Conservation (phyloP, 2,329 filamentous ascomycete genomes). For the Beauveria medogensis region DNA sequence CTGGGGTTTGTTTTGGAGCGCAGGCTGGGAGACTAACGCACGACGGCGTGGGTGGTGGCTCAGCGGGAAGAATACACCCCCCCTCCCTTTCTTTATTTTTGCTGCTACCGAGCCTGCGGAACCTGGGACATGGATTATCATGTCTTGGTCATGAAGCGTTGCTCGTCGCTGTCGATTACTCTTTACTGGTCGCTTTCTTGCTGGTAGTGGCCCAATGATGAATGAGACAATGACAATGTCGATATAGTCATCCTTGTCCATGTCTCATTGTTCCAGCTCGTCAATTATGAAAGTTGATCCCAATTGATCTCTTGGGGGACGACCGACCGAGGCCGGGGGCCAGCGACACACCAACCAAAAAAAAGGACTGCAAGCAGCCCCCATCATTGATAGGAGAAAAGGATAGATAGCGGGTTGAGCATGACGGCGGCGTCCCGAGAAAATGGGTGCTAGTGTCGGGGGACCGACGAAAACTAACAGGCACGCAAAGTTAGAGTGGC, state of each 20-base stretch:
- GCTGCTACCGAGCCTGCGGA: background rate
- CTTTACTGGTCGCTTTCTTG: background rate
- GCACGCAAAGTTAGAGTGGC: background rate
- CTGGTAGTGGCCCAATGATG: background rate
- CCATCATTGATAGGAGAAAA: background rate
- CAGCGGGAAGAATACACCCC: background rate
- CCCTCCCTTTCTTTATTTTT: background rate
- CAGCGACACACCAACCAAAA: background rate
- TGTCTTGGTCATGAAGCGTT: background rate
- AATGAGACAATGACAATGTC: slow-evolving; percentile 1
- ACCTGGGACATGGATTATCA: background rate
- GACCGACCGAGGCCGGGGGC: background rate
- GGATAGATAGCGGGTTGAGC: slow-evolving; percentile 1
- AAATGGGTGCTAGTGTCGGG: background rate
- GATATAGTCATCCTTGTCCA: background rate
- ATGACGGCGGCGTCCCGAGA: slow-evolving; percentile 3
- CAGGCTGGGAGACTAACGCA: background rate
- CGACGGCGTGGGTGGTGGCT: background rate
- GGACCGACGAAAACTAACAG: slow-evolving; percentile 9
- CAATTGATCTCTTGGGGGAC: background rate
- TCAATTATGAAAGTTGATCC: background rate
- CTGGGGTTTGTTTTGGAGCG: slow-evolving; percentile 1
- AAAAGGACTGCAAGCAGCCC: background rate
- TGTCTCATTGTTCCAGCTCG: background rate
- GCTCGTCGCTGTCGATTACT: background rate